A percentile compares a stretch with the other conserved stretches of the same genome.
Conservation (phyloP, 768 basidiomycete genomes). For the Suillus subaureus region DNA sequence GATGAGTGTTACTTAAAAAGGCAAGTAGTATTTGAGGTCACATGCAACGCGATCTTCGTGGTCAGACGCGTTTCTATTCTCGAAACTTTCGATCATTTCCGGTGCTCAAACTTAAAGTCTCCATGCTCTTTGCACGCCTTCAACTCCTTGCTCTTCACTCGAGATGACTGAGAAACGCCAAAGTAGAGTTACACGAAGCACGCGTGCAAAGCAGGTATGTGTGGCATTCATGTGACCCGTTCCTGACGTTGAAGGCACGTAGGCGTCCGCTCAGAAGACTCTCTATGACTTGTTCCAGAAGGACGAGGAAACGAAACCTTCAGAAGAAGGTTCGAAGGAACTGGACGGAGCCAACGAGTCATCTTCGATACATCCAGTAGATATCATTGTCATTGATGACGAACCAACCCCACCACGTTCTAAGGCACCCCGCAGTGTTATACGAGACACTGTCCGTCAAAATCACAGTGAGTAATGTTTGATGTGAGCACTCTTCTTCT, state of each 20-base stretch:
- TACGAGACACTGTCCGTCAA: neutral
- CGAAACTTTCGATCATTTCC: conserved; percentile 23
- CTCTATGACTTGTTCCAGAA: conserved; percentile 24
- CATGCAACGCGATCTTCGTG: conserved; percentile 1
- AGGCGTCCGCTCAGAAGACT: conserved; percentile 29
- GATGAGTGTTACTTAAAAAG: neutral
- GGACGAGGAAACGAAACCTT: conserved; percentile 17
- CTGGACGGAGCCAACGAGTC: neutral
- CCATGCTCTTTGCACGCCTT: conserved; percentile 5
- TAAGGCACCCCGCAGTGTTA: neutral
- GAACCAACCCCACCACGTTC: conserved; percentile 6
- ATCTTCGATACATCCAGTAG: neutral
- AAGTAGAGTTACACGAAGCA: conserved; percentile 17
- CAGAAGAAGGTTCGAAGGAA: conserved; percentile 14
- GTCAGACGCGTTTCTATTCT: conserved; percentile 19
- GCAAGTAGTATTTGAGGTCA: conserved; percentile 5
- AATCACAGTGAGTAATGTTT: neutral
- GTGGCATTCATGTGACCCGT: neutral
- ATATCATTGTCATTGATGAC: conserved; percentile 10
- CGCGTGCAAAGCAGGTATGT: conserved; percentile 24
- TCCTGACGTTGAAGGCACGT: conserved; percentile 3
- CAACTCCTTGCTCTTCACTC: neutral
- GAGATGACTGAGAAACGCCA: conserved; percentile 30
- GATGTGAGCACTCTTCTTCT: neutral
- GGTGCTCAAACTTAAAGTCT: conserved; percentile 1